Evolutionary conservation across 441 rosid genomes (phyloP).

Genomic region (Euphorbia corollata): DNA sequence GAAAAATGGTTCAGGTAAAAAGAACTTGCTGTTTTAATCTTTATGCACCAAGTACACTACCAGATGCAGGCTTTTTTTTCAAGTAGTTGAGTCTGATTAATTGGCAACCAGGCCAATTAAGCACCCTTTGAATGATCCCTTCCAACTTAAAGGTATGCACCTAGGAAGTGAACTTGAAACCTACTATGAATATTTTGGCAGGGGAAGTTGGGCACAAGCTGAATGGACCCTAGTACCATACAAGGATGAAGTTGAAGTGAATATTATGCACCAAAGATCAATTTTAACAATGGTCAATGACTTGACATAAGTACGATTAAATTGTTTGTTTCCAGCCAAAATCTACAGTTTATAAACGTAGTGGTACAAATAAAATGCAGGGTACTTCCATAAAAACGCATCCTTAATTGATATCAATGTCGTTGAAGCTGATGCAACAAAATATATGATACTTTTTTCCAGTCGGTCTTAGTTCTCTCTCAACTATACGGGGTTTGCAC

Average conservation of each 20-base stretch:
- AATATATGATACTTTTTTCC: background rate
- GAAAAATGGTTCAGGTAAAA: too few species aligned
- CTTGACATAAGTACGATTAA: background rate
- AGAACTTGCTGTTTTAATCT: too few species aligned
- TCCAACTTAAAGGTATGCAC: too few species aligned
- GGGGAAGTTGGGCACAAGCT: background rate
- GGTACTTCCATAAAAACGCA: background rate
- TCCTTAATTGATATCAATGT: background rate
- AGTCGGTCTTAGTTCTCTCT: background rate
- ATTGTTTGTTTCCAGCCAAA: background rate
- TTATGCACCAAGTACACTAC: too few species aligned
- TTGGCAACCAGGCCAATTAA: too few species aligned
- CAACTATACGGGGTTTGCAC: background rate
- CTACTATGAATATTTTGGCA: too few species aligned
- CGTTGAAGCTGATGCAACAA: background rate
- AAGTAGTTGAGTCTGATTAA: too few species aligned
- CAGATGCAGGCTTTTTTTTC: too few species aligned
- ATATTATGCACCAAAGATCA: background rate
- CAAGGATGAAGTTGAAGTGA: too few species aligned
- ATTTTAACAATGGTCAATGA: background rate
- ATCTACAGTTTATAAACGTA: background rate
- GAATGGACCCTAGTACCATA: background rate
- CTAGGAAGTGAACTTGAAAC: too few species aligned
- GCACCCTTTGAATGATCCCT: too few species aligned
- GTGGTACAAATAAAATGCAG: background rate